Base-by-base conservation (phyloP, 768 basidiomycete species). In the Exsudoporus frostii region DNA sequence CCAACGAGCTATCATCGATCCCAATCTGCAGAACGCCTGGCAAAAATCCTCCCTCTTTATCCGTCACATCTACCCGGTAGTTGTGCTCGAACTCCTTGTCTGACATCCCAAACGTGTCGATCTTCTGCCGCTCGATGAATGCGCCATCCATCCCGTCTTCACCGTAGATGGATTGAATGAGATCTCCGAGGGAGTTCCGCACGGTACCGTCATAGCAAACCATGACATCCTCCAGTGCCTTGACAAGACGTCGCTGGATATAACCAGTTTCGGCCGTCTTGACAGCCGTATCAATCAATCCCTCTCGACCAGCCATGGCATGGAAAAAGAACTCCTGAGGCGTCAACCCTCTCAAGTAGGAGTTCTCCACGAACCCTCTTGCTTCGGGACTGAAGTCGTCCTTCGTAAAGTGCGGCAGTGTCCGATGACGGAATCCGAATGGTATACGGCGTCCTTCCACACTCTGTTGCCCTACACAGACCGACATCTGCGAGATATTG, bases 301-400 rank as follows among this genome's bases (percentile, higher is more conserved):
- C 97, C 73, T 98, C 97, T 61, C 97, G 91, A 72, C 97, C 96
- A 63, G 96, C 96, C 96, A 98, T 98, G 51, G 97, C 97, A 71
- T 99, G 97, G 85, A 99, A 98, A 81, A 98, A 98, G 79, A 92
- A 99, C 67, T 99, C 97, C 59, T 98, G 94, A 0, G 97, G 96
- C 3, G 95, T 98, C 54, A 99, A 70, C 24, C 97, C 95, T 51
- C 95, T 89, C 32, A 98, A 78, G 64, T 98, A 98, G 20, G 97
- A 98, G 69, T 99, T 99, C 72, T 98, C 97, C 55, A 99, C 97
- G 69, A 98, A 99, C 17, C 97, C 97, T 50, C 96, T 87, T 7
- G 97, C 90, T 65, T 98, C 96, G 2, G 97, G 94, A 65, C 92
- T 92, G 76, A 95, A 98, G 70, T 98, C 96, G 63, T 98, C 97